Evolutionary conservation across 805 yeast genomes (phyloP), one percentile per base, ranked within the genome.

Genomic region (Zygoascus bituminiphila): DNA sequence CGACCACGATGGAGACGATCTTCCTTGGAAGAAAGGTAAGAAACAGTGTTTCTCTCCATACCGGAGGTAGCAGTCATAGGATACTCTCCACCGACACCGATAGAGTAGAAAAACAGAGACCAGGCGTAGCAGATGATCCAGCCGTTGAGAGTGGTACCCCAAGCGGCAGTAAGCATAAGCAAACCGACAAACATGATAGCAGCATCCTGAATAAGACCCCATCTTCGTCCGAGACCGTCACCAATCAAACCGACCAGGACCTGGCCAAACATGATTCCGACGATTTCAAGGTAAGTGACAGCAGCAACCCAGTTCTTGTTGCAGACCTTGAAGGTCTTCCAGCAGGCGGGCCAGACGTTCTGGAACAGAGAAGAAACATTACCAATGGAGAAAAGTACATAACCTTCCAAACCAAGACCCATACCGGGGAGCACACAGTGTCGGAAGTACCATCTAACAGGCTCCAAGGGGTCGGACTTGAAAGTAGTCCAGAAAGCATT

Each of bases 11-110:
- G 70, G 31, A 65, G 57, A 49, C 69, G 66, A 45, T 66, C 69
- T 26, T 61, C 65, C 41, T 60, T 54, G 20, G 58, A 43, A 42
- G 66, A 62, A 17, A 51, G 36, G 7, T 45, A 29, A 37, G 59
- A 56, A 45, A 51, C 50, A 31, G 57, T 76, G 1, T 81, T 79
- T 36, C 79, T 77, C 62, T 80, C 85, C 64, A 75, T 74, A 15
- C 82, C 82, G 25, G 78, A 67, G 8, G 81, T 76, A 5, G 83
- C 79, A 44, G 81, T 75, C 53, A 79, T 74, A 7, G 86, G 84
- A 60, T 80, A 80, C 58, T 80, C 85, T 24, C 83, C 84, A 52
- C 84, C 85, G 51, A 79, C 78, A 55, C 82, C 81, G 36, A 66
- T 52, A 23, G 67, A 61, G 61, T 66, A 66, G 60, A 77, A 74